Percentiles rank a stretch among this genome's conserved stretches.
phyloP scores from a whole-genome alignment of 345 rosid genomes.

The Brassica carinata region DNA sequence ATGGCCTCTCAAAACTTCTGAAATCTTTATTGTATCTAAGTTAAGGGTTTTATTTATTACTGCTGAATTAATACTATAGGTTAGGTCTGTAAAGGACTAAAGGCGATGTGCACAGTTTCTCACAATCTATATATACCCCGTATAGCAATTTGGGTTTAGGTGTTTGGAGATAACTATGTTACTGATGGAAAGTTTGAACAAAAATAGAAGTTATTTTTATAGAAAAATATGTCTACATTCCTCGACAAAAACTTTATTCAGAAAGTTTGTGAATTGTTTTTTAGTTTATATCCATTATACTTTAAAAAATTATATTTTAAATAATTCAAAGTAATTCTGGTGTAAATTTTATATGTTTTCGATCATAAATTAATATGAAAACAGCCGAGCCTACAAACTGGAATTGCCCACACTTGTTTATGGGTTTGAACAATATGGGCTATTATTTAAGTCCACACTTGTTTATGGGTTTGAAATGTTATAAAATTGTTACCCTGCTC shows the following conservation, averaged over 20 bases:
- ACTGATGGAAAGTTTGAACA: background rate
- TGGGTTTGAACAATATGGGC: constrained; percentile 18
- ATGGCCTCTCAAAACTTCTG: constrained; percentile 9
- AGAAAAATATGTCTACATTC: background rate
- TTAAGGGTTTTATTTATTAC: background rate
- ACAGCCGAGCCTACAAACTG: background rate
- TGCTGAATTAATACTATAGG: background rate
- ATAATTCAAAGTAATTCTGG: background rate
- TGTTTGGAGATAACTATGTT: background rate
- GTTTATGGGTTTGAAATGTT: constrained; percentile 10
- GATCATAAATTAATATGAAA: background rate
- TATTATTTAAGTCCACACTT: background rate
- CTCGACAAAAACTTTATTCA: background rate
- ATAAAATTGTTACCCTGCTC: background rate
- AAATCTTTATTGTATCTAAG: background rate
- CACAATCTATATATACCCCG: background rate
- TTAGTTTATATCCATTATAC: background rate
- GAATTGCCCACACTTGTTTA: background rate
- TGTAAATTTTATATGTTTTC: background rate
- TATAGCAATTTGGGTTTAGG: background rate
- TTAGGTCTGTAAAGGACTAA: background rate
- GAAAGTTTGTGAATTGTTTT: background rate
- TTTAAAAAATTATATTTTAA: too few relatives aligned
- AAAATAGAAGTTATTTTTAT: background rate
- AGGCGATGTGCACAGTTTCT: background rate